A percentile compares a stretch with the other conserved stretches of the same genome.
Evolutionary conservation across 805 yeast species (phyloP).

Genomic region (Candida montana): DNA sequence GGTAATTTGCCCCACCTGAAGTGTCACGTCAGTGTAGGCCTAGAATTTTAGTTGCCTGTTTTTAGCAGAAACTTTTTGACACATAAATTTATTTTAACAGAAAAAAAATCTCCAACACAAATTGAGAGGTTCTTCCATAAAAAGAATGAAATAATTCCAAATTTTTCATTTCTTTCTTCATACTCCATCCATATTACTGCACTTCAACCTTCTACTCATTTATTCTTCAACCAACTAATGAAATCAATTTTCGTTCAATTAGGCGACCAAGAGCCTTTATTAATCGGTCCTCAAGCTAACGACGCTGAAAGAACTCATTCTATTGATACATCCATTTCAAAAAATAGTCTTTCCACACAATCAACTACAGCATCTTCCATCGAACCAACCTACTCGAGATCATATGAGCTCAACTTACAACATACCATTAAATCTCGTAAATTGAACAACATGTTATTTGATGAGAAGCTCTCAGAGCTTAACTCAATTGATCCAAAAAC

Average conservation of each 20-base stretch:
- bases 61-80: too few species aligned
- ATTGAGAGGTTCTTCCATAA: too few species aligned
- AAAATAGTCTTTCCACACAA: not conserved
- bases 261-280: not conserved
- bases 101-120: too few species aligned
- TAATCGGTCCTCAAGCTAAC: not conserved
- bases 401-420: not conserved
- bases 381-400: not conserved
- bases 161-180: too few species aligned
- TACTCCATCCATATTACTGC: too few species aligned
- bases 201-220: too few species aligned
- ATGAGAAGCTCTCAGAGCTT: slow-evolving; percentile 1
- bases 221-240: too few species aligned
- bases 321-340: not conserved
- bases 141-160: too few species aligned
- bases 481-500: slow-evolving; percentile 1
- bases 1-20: too few species aligned
- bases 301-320: not conserved
- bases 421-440: not conserved
- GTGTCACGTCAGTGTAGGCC: too few species aligned
- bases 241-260: not conserved
- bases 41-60: too few species aligned
- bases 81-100: too few species aligned
- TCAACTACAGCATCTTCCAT: not conserved
- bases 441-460: not conserved